Percentiles rank a stretch among this genome's conserved stretches.
phyloP scores from a whole-genome alignment of 768 basidiomycete genomes.

The Sarcodon sp. region DNA sequence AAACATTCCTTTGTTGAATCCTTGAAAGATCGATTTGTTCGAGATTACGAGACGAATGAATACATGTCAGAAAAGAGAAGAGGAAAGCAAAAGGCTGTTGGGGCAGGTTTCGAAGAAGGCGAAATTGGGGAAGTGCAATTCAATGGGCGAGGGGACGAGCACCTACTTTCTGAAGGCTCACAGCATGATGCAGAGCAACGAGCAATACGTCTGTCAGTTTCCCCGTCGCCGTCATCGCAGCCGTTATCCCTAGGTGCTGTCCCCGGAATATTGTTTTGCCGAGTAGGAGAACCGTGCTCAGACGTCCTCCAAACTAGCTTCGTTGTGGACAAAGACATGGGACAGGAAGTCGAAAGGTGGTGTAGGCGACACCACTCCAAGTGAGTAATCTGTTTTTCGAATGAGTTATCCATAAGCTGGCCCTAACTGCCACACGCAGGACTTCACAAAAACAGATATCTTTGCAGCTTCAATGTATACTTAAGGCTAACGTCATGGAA shows the following conservation, averaged over 20 bases:
- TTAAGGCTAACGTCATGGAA: slow-evolving; percentile 3
- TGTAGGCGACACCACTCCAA: background rate
- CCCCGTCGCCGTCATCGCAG: background rate
- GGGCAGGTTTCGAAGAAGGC: background rate
- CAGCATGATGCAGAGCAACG: background rate
- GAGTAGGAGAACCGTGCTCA: slow-evolving; percentile 2
- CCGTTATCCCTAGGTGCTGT: background rate
- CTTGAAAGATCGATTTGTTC: no score
- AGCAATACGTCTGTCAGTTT: background rate
- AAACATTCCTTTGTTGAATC: no score
- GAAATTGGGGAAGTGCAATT: background rate
- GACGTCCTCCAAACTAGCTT: slow-evolving; percentile 6
- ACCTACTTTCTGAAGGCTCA: background rate
- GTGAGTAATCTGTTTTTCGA: slow-evolving; percentile 1
- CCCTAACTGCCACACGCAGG: background rate
- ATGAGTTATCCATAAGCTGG: background rate
- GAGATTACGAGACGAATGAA: no score
- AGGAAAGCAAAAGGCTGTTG: background rate
- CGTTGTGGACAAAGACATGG: slow-evolving; percentile 8
- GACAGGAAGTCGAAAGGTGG: slow-evolving; percentile 7
- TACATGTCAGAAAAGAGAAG: background rate
- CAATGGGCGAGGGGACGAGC: background rate
- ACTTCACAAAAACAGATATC: background rate
- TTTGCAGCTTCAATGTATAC: slow-evolving; percentile 10
- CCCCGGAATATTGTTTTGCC: slow-evolving; percentile 8